Percentiles rank a stretch among this genome's conserved stretches.
These are phyloP conservation scores for Yamadazyma aaseri DNA, from an alignment of 1,139 yeast genomes.

Conservation along the genomic window DNA sequence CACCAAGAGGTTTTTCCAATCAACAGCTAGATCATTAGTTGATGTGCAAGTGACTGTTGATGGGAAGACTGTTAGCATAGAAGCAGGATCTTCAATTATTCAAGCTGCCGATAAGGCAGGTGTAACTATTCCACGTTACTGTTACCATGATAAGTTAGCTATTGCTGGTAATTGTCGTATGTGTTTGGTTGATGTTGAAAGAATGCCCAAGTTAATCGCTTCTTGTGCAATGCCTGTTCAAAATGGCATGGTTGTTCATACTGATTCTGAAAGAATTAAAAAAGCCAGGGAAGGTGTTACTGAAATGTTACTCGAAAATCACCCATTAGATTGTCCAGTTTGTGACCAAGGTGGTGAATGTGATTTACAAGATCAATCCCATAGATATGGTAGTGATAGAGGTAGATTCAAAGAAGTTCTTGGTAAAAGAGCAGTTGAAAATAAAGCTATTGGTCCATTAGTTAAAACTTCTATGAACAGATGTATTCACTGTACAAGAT, in stretches of 20 bases:
- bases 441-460: slow-evolving; percentile 87
- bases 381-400: slow-evolving; percentile 82
- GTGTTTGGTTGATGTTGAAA: slow-evolving; percentile 90
- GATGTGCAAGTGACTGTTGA: slow-evolving; percentile 79
- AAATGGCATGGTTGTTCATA: slow-evolving; percentile 85
- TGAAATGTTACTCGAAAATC: slow-evolving; percentile 84
- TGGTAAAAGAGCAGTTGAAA: slow-evolving; percentile 89
- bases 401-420: slow-evolving; percentile 79
- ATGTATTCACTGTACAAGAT: slow-evolving; percentile 91
- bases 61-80: slow-evolving; percentile 73
- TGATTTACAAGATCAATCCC: slow-evolving; percentile 85
- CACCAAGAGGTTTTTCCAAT: slow-evolving; percentile 30
- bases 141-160: slow-evolving; percentile 88
- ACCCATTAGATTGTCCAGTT: slow-evolving; percentile 90
- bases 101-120: slow-evolving; percentile 95
- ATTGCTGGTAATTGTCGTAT: slow-evolving; percentile 95
- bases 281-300: slow-evolving; percentile 91
- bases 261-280: slow-evolving; percentile 76
- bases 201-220: slow-evolving; percentile 88
- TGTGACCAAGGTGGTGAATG: slow-evolving; percentile 97
- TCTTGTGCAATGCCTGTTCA: slow-evolving; percentile 92
- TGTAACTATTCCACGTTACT: slow-evolving; percentile 82
- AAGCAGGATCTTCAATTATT: slow-evolving; percentile 84
- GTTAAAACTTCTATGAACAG: slow-evolving; percentile 91
- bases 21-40: slow-evolving; percentile 32